Percentiles rank a stretch among this genome's conserved stretches.
Conservation (phyloP, 1,139 yeast species). For the Tardiomyces digboiensis region DNA sequence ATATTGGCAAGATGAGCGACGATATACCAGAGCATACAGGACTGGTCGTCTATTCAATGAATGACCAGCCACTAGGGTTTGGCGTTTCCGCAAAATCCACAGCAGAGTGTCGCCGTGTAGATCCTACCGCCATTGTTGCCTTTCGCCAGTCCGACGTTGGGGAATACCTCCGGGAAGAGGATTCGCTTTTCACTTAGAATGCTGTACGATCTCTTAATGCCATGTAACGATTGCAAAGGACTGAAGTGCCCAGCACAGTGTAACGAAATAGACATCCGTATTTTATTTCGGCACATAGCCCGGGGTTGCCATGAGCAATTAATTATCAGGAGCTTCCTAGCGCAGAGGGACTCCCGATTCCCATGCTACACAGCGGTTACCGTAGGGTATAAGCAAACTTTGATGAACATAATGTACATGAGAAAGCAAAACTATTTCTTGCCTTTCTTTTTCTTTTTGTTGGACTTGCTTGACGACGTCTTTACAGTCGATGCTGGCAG, state of each 20-base stretch:
- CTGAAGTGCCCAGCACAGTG: too few relatives aligned
- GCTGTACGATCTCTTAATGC: background rate
- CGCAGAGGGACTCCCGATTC: too few relatives aligned
- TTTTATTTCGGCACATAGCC: too few relatives aligned
- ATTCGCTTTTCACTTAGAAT: slow-evolving; percentile 74
- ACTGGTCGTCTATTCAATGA: slow-evolving; percentile 83
- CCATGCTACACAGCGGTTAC: too few relatives aligned
- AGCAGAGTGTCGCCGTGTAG: slow-evolving; percentile 76
- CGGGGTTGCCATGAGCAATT: too few relatives aligned
- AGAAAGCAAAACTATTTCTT: slow-evolving; percentile 14
- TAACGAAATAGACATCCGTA: too few relatives aligned
- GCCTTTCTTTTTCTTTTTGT: slow-evolving; percentile 43
- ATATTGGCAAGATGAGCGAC: slow-evolving; percentile 92
- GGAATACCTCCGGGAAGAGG: slow-evolving; percentile 97
- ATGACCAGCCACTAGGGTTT: slow-evolving; percentile 88
- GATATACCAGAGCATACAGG: slow-evolving; percentile 99
- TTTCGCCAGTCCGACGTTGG: slow-evolving; percentile 98
- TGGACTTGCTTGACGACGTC: slow-evolving; percentile 25
- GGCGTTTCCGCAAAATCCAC: slow-evolving; percentile 94
- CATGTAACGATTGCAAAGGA: background rate
- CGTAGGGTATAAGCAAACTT: too few relatives aligned
- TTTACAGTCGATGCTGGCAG: slow-evolving; percentile 5
- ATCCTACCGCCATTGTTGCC: slow-evolving; percentile 91
- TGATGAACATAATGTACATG: background rate
- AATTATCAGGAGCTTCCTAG: too few relatives aligned